phyloP scores from a whole-genome alignment of 768 basidiomycete species.

The Podaxis sp. region DNA sequence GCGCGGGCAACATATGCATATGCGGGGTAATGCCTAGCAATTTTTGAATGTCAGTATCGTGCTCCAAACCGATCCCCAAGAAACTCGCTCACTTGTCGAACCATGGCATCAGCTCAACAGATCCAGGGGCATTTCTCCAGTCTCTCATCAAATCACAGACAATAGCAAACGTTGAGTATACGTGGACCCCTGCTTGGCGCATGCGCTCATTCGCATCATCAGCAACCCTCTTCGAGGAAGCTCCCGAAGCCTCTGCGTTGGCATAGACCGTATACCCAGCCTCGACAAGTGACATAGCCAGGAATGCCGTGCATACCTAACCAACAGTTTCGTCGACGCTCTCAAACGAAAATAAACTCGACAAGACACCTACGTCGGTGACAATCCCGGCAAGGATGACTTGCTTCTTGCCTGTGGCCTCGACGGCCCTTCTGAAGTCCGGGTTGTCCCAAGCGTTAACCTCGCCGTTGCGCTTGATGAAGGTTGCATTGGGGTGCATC shows the following conservation, averaged over 20 bases:
- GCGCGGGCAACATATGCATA: conserved; percentile 25
- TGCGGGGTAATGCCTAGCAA: conserved; percentile 18
- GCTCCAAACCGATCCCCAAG: not conserved
- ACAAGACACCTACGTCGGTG: conserved; percentile 35
- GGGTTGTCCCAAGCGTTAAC: conserved; percentile 50
- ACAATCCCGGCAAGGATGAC: conserved; percentile 46
- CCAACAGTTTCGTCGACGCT: not conserved
- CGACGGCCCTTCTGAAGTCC: conserved; percentile 41
- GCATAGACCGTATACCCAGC: conserved; percentile 46
- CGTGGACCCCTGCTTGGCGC: conserved; percentile 42
- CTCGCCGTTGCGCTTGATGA: conserved; percentile 43
- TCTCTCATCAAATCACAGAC: conserved; percentile 44
- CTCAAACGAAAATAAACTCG: not conserved
- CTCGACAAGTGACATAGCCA: conserved; percentile 39
- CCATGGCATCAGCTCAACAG: conserved; percentile 36
- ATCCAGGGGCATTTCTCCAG: conserved; percentile 45
- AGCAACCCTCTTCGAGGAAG: conserved; percentile 33
- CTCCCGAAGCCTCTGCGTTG: conserved; percentile 43
- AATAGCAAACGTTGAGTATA: conserved; percentile 41
- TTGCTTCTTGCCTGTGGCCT: conserved; percentile 45
- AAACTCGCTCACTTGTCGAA: conserved; percentile 35
- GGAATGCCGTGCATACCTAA: conserved; percentile 45
- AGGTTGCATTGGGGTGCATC: conserved; percentile 40
- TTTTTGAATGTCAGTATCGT: not conserved
- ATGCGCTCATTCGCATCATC: conserved; percentile 44